Percentiles rank a stretch among this genome's conserved stretches.
Evolutionary conservation across 768 basidiomycete species (phyloP).

Genomic region (Vishniacozyma victoriae): DNA sequence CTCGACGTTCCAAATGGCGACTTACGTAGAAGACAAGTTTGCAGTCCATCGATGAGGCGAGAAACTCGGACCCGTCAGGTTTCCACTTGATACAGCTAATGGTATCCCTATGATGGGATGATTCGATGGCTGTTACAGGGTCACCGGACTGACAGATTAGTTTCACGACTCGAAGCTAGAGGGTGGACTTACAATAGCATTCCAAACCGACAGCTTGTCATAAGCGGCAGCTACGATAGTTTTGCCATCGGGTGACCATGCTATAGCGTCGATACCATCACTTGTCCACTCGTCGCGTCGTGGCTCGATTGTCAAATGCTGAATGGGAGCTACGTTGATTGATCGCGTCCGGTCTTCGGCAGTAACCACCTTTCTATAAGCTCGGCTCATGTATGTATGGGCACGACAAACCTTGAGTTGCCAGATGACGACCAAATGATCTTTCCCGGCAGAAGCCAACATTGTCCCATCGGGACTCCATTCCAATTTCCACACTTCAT

Average conservation of each 20-base stretch:
- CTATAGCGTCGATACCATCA: slow-evolving; percentile 70
- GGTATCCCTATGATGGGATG: slow-evolving; percentile 60
- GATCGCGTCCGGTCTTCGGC: too few species aligned
- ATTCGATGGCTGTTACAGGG: slow-evolving; percentile 8
- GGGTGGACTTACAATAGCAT: slow-evolving; percentile 64
- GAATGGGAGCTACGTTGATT: slow-evolving; percentile 18
- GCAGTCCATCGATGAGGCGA: slow-evolving; percentile 81
- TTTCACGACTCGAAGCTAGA: too few species aligned
- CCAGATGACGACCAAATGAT: slow-evolving; percentile 86
- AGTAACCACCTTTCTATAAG: too few species aligned
- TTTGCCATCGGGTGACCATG: slow-evolving; percentile 88
- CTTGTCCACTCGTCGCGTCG: too few species aligned
- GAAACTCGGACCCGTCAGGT: slow-evolving; percentile 80
- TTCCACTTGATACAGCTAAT: slow-evolving; percentile 84
- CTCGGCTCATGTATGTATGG: too few species aligned
- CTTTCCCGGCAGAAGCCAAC: slow-evolving; percentile 82
- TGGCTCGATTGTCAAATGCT: slow-evolving; percentile 63
- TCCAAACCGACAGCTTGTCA: slow-evolving; percentile 78
- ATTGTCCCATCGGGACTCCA: slow-evolving; percentile 86
- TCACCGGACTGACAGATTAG: too few species aligned
- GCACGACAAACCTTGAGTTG: slow-evolving; percentile 62
- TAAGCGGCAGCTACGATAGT: slow-evolving; percentile 79
- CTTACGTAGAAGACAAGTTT: slow-evolving; percentile 51
- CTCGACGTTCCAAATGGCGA: slow-evolving; percentile 67
- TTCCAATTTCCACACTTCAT: slow-evolving; percentile 92